Base-by-base conservation (phyloP, 768 basidiomycete genomes). In the Russula sp. region DNA sequence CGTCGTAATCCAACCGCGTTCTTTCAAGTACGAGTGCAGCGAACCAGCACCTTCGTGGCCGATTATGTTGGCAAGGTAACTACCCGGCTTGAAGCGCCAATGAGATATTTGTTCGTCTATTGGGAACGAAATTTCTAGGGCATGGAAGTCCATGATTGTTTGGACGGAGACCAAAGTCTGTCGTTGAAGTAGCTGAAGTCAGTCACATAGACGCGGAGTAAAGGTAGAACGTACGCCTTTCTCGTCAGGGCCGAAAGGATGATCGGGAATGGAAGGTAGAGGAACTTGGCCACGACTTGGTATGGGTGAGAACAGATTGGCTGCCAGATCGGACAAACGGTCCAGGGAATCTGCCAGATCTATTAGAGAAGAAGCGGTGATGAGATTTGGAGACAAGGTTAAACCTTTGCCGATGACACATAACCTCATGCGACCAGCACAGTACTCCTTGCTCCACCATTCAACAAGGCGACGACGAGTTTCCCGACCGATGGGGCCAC, bases 41-140 rank as follows among this genome's bases (percentile, higher is more conserved):
- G 96, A 98, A 1, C 96, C 96, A 39, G 87, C 85, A 1, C 94
- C 94, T 74, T 98, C 94, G 70, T 98, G 93, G 0, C 94, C 94
- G 36, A 93, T 74, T 69, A 96, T 85, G 70, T 94, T 90, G 4
- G 84, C 79, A 25, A 98, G 70, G 72, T 91, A 88, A 58, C 81
- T 72, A 6, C 78, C 83, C 5, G 95, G 93, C 74, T 95, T 89
- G 72, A 85, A 76, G 67, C 84, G 81, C 90, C 92, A 83, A 68
- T 84, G 73, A 59, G 81, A 81, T 59, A 87, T 75, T 75, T 94
- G 81, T 75, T 86, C 82, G 68, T 81, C 81, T 69, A 95, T 72
- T 61, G 89, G 83, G 74, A 93, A 93, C 3, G 85, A 85, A 25
- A 96, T 79, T 69, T 95, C 93, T 54, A 96, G 67, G 0, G 83